Evolutionary conservation across 2,329 filamentous ascomycete genomes (phyloP), one percentile per base, ranked within the genome.

Genomic region (Penicillium sp.): DNA sequence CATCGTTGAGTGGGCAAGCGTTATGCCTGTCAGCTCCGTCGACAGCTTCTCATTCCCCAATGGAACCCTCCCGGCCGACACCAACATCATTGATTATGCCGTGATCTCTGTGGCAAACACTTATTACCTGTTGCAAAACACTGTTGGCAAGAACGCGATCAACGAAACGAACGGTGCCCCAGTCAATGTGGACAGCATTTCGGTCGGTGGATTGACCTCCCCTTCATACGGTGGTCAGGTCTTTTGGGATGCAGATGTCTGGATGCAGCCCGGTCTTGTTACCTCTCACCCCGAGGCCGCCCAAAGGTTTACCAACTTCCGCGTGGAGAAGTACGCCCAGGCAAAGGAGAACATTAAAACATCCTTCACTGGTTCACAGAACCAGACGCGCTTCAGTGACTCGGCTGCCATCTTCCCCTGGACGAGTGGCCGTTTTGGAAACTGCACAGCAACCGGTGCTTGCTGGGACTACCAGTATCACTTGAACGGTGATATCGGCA

Each of bases 391-490:
- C 7, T 87, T 86, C 63, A 82, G 81, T 1, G 69, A 76, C 1
- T 79, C 81, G 5, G 83, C 85, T 18, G 85, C 86, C 0, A 80
- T 86, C 1, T 90, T 83, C 63, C 82, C 86, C 1, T 90, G 87
- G 87, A 89, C 86, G 0, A 83, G 83, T 61, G 86, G 83, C 8
- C 74, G 86, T 5, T 86, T 79, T 63, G 87, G 87, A 2, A 89
- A 90, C 63, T 90, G 87, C 63, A 90, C 87, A 0, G 80, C 77
- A 2, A 83, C 82, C 3, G 82, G 82, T 2, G 79, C 82, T 24
- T 90, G 87, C 68, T 87, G 86, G 62, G 86, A 90, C 68, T 89
- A 90, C 60, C 80, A 90, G 66, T 90, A 90, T 62, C 87, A 90
- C 67, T 63, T 90, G 36, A 89, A 89, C 61, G 85, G 86, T 7